Base-by-base conservation (phyloP, 306 rosid species). In the Elaeagnus macrophylla region DNA sequence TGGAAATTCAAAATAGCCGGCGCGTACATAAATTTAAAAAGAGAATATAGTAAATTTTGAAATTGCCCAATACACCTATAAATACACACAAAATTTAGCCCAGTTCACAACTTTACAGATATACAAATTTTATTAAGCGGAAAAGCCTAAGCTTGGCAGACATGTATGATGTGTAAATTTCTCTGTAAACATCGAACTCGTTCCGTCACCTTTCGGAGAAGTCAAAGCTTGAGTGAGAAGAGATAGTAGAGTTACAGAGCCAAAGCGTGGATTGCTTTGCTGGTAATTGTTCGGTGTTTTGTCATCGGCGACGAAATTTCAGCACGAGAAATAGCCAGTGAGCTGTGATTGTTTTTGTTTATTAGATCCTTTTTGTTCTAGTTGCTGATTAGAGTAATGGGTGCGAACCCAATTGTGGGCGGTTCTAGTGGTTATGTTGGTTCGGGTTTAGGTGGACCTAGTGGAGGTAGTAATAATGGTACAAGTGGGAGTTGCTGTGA, bases 341-440 rank as follows among this genome's bases (percentile, higher is more conserved):
- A 49, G 12, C 12, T 37, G 25, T 12, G n/a, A 53, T 5, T 12
- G 45, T 41, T 32, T 35, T 35, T 18, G 40, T 38, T 38, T 7
- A 38, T 37, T 41, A 32, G 44, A 39, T 37, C 5, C 42, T 7
- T 6, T 41, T 14, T 43, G 7, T 42, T 75, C 39, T 25, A 42
- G 56, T 14, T 8, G 54, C 60, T 50, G 45, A 61, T 66, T 60
- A 14, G 60, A 15, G 47, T 38, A 36, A 88, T 88, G 89, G 94
- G 89, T 61, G 77, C 79, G 65, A 81, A 81, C 10, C 89, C 78
- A 48, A 64, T 77, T 39, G 54, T 56, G 45, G 47, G 66, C 65
- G 69, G 12, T 56, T 53, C 1, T 46, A 68, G 45, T 39, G 32
- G 54, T 12, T 36, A 18, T 12, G 66, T 67, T 47, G 71, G 70